Percentiles rank a stretch among this genome's conserved stretches.
Conservation (phyloP, 257 asterid genomes). For the Nicotiana otophora region DNA sequence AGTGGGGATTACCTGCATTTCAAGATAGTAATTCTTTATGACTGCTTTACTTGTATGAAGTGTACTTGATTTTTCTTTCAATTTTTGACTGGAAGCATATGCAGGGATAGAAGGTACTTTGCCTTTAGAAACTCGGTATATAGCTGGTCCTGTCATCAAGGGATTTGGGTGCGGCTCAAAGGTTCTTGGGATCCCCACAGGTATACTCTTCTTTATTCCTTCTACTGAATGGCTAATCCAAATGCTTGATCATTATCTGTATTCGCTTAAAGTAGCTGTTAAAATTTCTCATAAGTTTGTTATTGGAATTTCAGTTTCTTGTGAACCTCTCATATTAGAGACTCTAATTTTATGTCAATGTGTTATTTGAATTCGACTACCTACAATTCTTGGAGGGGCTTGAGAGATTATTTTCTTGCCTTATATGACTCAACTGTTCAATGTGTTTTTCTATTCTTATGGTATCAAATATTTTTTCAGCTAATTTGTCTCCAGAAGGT, state of each 20-base stretch:
- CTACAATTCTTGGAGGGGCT: neutral
- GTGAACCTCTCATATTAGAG: neutral
- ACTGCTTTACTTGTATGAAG: neutral
- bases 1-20: slow-evolving; percentile 55
- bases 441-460: neutral
- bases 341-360: neutral
- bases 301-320: neutral
- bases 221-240: neutral
- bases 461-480: neutral
- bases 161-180: slow-evolving; percentile 80
- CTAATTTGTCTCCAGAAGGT: slow-evolving; percentile 31
- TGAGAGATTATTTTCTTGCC: neutral
- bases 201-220: slow-evolving; percentile 23
- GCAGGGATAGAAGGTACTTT: slow-evolving; percentile 81
- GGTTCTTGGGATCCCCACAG: slow-evolving; percentile 98
- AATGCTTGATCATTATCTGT: neutral
- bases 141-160: slow-evolving; percentile 47
- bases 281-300: neutral
- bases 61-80: neutral
- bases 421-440: neutral
- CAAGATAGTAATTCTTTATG: slow-evolving; percentile 67
- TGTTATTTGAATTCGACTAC: neutral
- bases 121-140: slow-evolving; percentile 82
- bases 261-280: neutral
- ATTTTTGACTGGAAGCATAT: slow-evolving; percentile 22